Conservation (phyloP, 129 eudicot species). For the Helichrysum umbraculigerum region DNA sequence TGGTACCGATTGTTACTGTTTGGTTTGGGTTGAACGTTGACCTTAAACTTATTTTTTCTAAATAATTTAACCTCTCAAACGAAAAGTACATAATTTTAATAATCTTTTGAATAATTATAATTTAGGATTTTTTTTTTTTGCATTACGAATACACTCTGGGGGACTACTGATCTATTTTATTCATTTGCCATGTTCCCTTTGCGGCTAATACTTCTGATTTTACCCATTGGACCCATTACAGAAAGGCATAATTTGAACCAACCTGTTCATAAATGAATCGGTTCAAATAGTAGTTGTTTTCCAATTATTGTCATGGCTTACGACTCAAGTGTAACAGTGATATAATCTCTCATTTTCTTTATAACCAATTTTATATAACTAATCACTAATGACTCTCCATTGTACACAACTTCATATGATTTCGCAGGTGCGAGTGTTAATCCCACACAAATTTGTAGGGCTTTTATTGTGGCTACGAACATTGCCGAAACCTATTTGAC, state of each 20-base stretch:
- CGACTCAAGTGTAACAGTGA: not conserved
- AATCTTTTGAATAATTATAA: not conserved
- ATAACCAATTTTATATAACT: slow-evolving; percentile 10
- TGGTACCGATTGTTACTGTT: too few species aligned
- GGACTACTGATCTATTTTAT: not conserved
- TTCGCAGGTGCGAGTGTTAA: slow-evolving; percentile 78
- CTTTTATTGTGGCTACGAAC: slow-evolving; percentile 90
- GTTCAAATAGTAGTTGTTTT: not conserved
- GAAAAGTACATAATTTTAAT: not conserved
- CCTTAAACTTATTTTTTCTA: too few species aligned
- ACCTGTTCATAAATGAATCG: too few species aligned
- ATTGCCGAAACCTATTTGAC: slow-evolving; percentile 98
- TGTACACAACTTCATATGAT: too few species aligned
- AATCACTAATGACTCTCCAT: slow-evolving; percentile 4
- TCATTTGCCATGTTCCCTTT: not conserved
- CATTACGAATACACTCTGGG: not conserved
- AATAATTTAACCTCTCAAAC: too few species aligned
- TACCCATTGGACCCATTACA: too few species aligned
- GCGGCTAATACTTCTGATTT: too few species aligned
- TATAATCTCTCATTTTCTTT: slow-evolving; percentile 1
- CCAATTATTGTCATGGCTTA: not conserved
- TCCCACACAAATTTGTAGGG: slow-evolving; percentile 84
- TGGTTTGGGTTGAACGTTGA: too few species aligned
- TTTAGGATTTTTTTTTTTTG: not conserved
- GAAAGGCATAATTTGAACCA: too few species aligned